These are phyloP conservation scores for Gracilaria caudata DNA, from an alignment of 23 red algal genomes.

Conservation along the genomic window DNA sequence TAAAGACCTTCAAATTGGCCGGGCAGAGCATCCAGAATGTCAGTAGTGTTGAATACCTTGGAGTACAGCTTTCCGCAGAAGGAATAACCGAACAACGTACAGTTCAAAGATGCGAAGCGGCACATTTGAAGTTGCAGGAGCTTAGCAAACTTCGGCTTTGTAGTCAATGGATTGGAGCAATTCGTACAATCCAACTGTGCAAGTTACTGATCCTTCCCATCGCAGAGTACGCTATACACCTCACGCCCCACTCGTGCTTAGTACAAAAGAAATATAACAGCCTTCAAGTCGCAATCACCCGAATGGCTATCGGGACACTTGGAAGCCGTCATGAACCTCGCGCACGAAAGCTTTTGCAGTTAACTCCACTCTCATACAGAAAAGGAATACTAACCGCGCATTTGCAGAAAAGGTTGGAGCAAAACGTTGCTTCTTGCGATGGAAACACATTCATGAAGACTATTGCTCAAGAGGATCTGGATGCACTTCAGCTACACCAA, in stretches of 20 bases:
- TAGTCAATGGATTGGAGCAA: neutral
- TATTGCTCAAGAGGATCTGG: too few species aligned
- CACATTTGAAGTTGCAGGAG: neutral
- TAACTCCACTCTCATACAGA: too few species aligned
- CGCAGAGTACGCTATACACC: conserved; percentile 17
- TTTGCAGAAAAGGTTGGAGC: too few species aligned
- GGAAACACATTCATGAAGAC: too few species aligned
- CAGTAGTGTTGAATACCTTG: neutral
- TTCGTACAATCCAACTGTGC: neutral
- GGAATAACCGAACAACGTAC: neutral
- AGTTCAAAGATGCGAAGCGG: neutral
- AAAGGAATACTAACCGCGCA: too few species aligned
- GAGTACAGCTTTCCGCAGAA: neutral
- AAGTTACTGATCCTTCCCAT: neutral
- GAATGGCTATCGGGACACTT: too few species aligned
- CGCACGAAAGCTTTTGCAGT: too few species aligned
- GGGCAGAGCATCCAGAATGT: neutral
- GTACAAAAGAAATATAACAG: too few species aligned
- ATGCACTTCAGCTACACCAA: too few species aligned
- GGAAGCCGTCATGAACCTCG: too few species aligned
- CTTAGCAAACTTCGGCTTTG: neutral
- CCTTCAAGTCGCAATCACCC: too few species aligned
- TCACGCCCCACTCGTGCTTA: neutral
- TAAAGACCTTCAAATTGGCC: neutral
- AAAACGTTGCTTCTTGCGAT: too few species aligned